Evolutionary conservation across 768 basidiomycete species (phyloP).

Genomic region (Sutorius australiensis): DNA sequence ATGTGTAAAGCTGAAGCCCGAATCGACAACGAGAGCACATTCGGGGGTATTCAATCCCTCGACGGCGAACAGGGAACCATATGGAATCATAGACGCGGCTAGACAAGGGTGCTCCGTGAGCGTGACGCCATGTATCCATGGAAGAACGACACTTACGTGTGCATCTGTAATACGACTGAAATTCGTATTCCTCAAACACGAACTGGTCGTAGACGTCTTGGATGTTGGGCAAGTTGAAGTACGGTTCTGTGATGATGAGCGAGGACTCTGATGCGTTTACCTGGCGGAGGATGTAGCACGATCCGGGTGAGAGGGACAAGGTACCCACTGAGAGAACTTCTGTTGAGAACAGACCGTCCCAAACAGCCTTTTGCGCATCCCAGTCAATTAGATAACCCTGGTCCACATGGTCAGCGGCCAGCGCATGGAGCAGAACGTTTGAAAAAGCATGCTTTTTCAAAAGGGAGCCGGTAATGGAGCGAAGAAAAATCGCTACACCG

Average conservation of each 20-base stretch:
- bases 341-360: slow-evolving; percentile 85
- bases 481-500: slow-evolving; percentile 77
- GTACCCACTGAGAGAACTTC: slow-evolving; percentile 59
- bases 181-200: slow-evolving; percentile 95
- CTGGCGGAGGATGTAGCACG: slow-evolving; percentile 37
- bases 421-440: neutral
- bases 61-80: slow-evolving; percentile 64
- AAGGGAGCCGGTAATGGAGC: slow-evolving; percentile 77
- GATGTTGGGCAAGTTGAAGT: slow-evolving; percentile 89
- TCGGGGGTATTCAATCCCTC: slow-evolving; percentile 56
- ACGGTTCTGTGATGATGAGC: slow-evolving; percentile 88
- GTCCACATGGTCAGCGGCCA: slow-evolving; percentile 19
- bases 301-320: neutral
- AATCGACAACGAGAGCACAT: slow-evolving; percentile 80
- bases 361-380: slow-evolving; percentile 92
- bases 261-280: slow-evolving; percentile 69
- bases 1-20: slow-evolving; percentile 94
- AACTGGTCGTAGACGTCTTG: slow-evolving; percentile 94
- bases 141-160: slow-evolving; percentile 57
- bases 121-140: slow-evolving; percentile 19
- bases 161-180: slow-evolving; percentile 73
- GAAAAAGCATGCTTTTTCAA: slow-evolving; percentile 65
- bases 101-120: slow-evolving; percentile 17
- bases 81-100: slow-evolving; percentile 80
- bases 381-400: slow-evolving; percentile 93